phyloP scores from a whole-genome alignment of 345 rosid species.

The Salix viminalis region DNA sequence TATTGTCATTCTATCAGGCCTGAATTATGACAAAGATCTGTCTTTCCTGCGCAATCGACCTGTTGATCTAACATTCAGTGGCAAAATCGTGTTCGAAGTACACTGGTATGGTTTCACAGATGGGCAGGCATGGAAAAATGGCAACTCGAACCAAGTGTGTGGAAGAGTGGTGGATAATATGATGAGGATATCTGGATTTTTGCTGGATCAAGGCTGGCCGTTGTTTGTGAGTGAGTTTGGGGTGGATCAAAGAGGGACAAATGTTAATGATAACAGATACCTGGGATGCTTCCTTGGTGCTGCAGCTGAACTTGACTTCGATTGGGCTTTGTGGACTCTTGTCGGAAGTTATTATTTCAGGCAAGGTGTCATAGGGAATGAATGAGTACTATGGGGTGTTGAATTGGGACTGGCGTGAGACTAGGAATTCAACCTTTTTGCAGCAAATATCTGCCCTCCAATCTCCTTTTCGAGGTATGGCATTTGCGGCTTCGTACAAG shows the following conservation, averaged over 20 bases:
- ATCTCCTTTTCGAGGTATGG: conserved; percentile 54
- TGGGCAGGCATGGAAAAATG: conserved; percentile 61
- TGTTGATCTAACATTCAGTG: conserved; percentile 45
- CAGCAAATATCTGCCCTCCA: conserved; percentile 55
- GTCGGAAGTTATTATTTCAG: conserved; percentile 79
- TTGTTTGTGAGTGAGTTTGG: conserved; percentile 77
- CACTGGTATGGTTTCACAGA: conserved; percentile 84
- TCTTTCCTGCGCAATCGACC: conserved; percentile 51
- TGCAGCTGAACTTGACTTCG: conserved; percentile 75
- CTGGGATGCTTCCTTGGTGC: conserved; percentile 61
- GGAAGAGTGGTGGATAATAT: conserved; percentile 53
- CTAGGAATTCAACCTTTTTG: conserved; percentile 55
- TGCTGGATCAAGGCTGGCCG: conserved; percentile 64
- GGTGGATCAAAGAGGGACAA: conserved; percentile 62
- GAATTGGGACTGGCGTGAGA: conserved; percentile 57
- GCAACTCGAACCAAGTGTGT: conserved; percentile 71
- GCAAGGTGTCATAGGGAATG: conserved; percentile 56
- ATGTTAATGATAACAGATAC: conserved; percentile 59
- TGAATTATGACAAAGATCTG: conserved; percentile 65
- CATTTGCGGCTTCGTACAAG: not conserved
- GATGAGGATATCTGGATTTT: conserved; percentile 55
- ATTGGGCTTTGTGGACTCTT: conserved; percentile 83
- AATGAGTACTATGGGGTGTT: conserved; percentile 64
- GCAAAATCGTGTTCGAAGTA: conserved; percentile 68
- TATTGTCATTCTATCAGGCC: conserved; percentile 83